Base-by-base conservation (phyloP, 1,284 basidiomycete genomes). In the Ceratobasidium sp. region DNA sequence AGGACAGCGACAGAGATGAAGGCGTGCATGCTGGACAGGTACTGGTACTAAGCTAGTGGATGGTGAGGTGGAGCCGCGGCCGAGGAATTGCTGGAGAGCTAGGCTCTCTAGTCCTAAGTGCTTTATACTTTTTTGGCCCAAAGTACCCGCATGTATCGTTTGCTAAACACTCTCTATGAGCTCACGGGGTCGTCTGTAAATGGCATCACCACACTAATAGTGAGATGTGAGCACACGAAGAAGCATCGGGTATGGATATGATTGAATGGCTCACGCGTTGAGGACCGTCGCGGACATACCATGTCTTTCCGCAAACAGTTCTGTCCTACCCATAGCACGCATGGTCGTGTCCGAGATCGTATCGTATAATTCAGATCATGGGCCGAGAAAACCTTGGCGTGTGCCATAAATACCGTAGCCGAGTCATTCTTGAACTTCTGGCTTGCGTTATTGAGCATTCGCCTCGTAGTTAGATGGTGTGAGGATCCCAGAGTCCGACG, bases 21-120 rank as follows among this genome's bases (percentile, higher is more conserved):
- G 26, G 71, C 71, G 60, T 33, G 71, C 71, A 75, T 75, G 15
- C 1, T 53, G 39, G 51, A 67, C n/a, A 28, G 40, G 51, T 51
- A 46, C 23, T 40, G 26, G 58, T 23, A 28, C 18, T 20, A 53
- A 33, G 18, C 44, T 55, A 55, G 28, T 51, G 39, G 71, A 53
- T n/a, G 12, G 60, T 23, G 12, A 23, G 7, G 12, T 71, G 55
- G 42, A 46, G 60, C 40, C 55, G 49, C 9, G 28, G 40, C 49
- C 39, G 49, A 26, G 39, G 39, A 55, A 69, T 33, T 53, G 51
- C 49, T 55, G 39, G 23, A 28, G 33, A 58, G 9, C 23, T 71
- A 23, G n/a, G 13, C 15, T 58, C 26, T 33, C 23, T 4, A 10
- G 15, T 4, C 3, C 13, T 33, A 42, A 3, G 9, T 64, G 53